Evolutionary conservation across 352 stramenopile genomes (phyloP).

Genomic region (Phytopythium litorale): DNA sequence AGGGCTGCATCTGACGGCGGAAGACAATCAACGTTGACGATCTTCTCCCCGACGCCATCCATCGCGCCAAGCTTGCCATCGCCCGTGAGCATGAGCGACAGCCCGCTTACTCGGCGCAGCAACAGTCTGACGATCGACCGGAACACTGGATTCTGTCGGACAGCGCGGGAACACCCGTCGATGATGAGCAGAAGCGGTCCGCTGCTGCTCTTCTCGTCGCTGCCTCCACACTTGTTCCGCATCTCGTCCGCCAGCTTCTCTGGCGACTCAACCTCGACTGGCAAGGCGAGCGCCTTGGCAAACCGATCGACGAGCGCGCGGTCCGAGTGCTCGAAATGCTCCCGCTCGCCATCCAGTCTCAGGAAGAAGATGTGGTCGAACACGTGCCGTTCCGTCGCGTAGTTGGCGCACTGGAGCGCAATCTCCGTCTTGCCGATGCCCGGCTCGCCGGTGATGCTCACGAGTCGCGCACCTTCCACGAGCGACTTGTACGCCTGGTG

Average conservation of each 20-base stretch:
- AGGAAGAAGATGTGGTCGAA: conserved; percentile 79
- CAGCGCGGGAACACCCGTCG: conserved; percentile 65
- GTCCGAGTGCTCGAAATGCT: background rate
- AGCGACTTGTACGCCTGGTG: conserved; percentile 76
- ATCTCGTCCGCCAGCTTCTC: conserved; percentile 54
- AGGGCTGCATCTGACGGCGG: conserved; percentile 61
- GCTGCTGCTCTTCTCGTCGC: conserved; percentile 17
- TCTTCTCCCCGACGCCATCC: conserved; percentile 80
- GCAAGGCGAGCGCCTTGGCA: conserved; percentile 38
- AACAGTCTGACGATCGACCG: conserved; percentile 41
- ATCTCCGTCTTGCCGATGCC: conserved; percentile 83
- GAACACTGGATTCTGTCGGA: conserved; percentile 41
- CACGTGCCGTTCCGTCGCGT: conserved; percentile 63
- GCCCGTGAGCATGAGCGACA: conserved; percentile 62
- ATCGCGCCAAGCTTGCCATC: conserved; percentile 72
- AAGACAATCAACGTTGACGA: conserved; percentile 60
- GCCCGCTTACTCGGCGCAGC: conserved; percentile 56
- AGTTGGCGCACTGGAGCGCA: conserved; percentile 70
- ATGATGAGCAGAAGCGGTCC: conserved; percentile 62
- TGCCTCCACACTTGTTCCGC: conserved; percentile 26
- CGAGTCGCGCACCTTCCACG: conserved; percentile 66
- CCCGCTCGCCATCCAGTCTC: conserved; percentile 31
- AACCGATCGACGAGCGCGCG: conserved; percentile 17
- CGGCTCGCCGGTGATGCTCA: conserved; percentile 67
- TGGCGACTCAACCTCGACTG: conserved; percentile 14